phyloP scores from a whole-genome alignment of 208 protist genomes.

The Wallacemonas collosoma region DNA sequence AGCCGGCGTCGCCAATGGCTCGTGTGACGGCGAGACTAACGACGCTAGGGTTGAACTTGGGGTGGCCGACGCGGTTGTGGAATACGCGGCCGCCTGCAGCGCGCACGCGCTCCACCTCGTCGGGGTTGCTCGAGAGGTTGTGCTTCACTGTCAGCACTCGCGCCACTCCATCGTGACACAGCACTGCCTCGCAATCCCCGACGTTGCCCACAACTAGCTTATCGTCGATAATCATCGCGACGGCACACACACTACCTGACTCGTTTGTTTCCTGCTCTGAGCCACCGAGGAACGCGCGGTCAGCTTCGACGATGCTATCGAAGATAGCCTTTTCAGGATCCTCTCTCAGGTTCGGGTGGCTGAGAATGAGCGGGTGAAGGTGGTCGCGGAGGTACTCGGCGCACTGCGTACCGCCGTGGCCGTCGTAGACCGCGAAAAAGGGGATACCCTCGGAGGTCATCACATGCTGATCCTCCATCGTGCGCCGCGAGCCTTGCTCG shows the following conservation, averaged over 20 bases:
- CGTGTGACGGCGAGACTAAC: constrained; percentile 92
- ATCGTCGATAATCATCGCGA: constrained; percentile 85
- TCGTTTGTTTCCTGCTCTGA: constrained; percentile 80
- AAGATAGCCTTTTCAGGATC: constrained; percentile 73
- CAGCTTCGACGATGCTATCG: constrained; percentile 86
- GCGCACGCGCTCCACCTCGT: constrained; percentile 86
- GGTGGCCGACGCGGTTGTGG: constrained; percentile 93
- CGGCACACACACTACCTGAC: constrained; percentile 83
- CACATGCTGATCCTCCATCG: constrained; percentile 91
- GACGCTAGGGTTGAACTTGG: constrained; percentile 87
- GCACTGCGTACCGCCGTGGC: constrained; percentile 85
- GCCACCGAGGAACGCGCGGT: constrained; percentile 61
- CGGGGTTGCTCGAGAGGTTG: constrained; percentile 69
- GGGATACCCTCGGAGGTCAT: constrained; percentile 82
- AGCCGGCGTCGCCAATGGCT: constrained; percentile 95
- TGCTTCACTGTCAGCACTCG: constrained; percentile 85
- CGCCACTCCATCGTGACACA: constrained; percentile 70
- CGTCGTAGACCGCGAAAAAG: constrained; percentile 91
- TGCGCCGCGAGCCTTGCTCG: constrained; percentile 80
- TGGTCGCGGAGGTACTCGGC: constrained; percentile 85
- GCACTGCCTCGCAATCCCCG: constrained; percentile 85
- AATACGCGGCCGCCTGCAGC: constrained; percentile 88
- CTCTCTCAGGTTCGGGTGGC: constrained; percentile 56
- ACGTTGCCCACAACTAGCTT: constrained; percentile 88
- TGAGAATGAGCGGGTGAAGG: constrained; percentile 73